Percentiles rank a stretch among this genome's conserved stretches.
These are phyloP conservation scores for Cutaneotrichosporon sp. DNA, from an alignment of 1,284 basidiomycete genomes.

Conservation along the genomic window DNA sequence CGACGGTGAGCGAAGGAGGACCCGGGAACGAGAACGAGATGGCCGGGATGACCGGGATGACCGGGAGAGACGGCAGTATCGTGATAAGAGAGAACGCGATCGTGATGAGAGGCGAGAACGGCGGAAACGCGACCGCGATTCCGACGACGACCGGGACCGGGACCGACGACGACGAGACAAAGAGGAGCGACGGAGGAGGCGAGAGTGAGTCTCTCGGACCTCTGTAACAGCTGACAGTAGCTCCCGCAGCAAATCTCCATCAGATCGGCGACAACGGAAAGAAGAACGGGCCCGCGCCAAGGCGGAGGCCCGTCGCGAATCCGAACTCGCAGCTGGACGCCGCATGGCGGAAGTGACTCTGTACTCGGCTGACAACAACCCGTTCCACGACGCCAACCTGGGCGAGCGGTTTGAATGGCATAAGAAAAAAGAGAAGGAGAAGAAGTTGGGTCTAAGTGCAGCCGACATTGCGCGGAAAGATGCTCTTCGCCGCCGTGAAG, in stretches of 20 bases:
- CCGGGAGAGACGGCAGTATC: conserved; percentile 5
- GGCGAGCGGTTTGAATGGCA: conserved; percentile 96
- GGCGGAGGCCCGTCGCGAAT: conserved; percentile 68
- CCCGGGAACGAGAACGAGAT: conserved; percentile 12
- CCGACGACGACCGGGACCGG: conserved; percentile 19
- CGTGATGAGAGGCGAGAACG: background rate
- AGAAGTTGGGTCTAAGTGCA: conserved; percentile 73
- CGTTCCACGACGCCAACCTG: conserved; percentile 94
- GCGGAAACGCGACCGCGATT: conserved; percentile 18
- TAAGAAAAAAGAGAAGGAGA: conserved; percentile 95
- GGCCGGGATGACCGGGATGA: conserved; percentile 16
- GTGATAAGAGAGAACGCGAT: conserved; percentile 15
- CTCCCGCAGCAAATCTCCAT: conserved; percentile 40
- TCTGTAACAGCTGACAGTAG: conserved; percentile 19
- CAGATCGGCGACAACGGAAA: conserved; percentile 54
- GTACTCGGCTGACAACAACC: conserved; percentile 85
- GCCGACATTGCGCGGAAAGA: conserved; percentile 78
- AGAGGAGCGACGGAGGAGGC: conserved; percentile 12
- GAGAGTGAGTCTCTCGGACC: conserved; percentile 29
- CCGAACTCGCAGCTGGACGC: conserved; percentile 78
- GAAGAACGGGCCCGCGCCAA: conserved; percentile 69
- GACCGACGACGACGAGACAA: conserved; percentile 9
- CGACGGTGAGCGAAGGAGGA: no score
- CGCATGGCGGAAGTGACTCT: conserved; percentile 76
- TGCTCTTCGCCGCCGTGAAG: conserved; percentile 74